Percentiles rank a stretch among this genome's conserved stretches.
Evolutionary conservation across 345 rosid species (phyloP).

Genomic region (Kandelia obovata): DNA sequence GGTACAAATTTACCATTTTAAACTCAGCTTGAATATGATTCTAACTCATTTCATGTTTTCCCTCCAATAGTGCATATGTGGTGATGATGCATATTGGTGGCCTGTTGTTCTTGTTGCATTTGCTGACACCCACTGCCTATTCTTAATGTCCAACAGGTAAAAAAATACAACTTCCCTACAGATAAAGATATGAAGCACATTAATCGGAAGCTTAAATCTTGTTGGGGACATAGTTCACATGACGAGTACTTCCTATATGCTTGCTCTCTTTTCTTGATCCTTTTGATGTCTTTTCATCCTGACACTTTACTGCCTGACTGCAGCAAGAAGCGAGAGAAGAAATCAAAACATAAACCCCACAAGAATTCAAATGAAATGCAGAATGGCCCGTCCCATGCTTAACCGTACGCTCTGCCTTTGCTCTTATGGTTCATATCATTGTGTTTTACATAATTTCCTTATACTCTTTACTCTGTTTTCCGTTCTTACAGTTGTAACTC

Average conservation of each 20-base stretch:
- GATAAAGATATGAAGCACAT: slow-evolving; percentile 98
- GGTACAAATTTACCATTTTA: slow-evolving; percentile 36
- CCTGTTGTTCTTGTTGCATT: not conserved
- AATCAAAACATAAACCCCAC: slow-evolving; percentile 75
- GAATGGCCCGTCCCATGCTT: slow-evolving; percentile 28
- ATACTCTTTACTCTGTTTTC: too few species aligned
- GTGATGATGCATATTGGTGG: not conserved
- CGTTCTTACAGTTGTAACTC: not conserved
- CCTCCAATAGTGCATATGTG: not conserved
- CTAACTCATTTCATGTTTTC: not conserved
- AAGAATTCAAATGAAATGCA: slow-evolving; percentile 48
- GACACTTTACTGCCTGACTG: slow-evolving; percentile 26
- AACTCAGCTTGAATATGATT: slow-evolving; percentile 1
- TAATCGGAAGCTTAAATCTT: slow-evolving; percentile 82
- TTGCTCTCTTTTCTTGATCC: not conserved
- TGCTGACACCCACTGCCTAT: not conserved
- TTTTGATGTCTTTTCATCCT: not conserved
- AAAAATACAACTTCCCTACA: slow-evolving; percentile 64
- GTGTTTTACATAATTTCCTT: too few species aligned
- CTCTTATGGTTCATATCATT: too few species aligned
- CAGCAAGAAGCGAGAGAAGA: slow-evolving; percentile 87
- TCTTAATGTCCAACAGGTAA: slow-evolving; percentile 38
- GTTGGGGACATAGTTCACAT: slow-evolving; percentile 78
- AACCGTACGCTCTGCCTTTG: slow-evolving; percentile 11
- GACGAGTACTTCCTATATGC: slow-evolving; percentile 55